Conservation (phyloP, 1,139 yeast species). For the Candida sanyaensis region DNA sequence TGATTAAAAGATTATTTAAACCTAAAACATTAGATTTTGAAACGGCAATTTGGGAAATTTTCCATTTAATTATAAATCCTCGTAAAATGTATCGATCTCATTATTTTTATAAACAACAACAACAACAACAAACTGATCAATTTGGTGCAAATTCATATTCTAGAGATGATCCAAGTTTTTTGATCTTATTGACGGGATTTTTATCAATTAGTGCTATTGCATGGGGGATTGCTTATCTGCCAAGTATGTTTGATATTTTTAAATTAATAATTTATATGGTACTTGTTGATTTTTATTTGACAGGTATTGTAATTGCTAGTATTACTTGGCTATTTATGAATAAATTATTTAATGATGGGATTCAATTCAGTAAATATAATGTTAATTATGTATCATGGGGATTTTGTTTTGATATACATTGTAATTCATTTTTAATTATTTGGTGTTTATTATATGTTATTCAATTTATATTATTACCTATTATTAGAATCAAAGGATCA, state of each 20-base stretch:
- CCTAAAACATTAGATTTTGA: constrained; percentile 89
- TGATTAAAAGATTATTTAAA: constrained; percentile 52
- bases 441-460: constrained; percentile 78
- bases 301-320: constrained; percentile 71
- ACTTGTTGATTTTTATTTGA: constrained; percentile 74
- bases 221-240: constrained; percentile 87
- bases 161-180: constrained; percentile 89
- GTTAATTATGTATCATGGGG: constrained; percentile 84
- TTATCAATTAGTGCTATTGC: constrained; percentile 76
- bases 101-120: constrained; percentile 62
- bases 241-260: constrained; percentile 58
- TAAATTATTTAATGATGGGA: constrained; percentile 51
- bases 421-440: constrained; percentile 80
- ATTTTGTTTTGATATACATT: constrained; percentile 90
- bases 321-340: constrained; percentile 73
- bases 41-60: constrained; percentile 90
- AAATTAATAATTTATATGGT: constrained; percentile 79
- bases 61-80: constrained; percentile 72
- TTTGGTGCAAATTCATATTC: constrained; percentile 55
- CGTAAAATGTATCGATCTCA: constrained; percentile 79
- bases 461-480: constrained; percentile 76
- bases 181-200: constrained; percentile 65
- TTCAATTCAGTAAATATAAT: constrained; percentile 33
- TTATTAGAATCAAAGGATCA: constrained; percentile 64
- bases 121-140: constrained; percentile 14